Percentiles rank a stretch among this genome's conserved stretches.
These are phyloP conservation scores for Spinacia oleracea DNA, from an alignment of 179 eudicot species.

Conservation along the genomic window DNA sequence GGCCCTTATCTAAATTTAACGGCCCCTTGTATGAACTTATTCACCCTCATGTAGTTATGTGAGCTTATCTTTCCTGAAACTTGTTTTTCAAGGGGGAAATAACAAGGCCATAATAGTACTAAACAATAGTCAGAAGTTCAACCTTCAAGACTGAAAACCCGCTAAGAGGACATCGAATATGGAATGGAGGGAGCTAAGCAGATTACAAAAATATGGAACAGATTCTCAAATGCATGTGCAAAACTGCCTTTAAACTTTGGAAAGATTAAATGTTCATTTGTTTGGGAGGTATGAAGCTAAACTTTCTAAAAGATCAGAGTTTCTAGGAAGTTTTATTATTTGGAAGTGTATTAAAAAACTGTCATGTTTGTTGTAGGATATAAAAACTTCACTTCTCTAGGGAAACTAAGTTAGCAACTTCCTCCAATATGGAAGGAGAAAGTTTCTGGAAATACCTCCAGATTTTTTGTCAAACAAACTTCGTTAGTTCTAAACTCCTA, in stretches of 20 bases:
- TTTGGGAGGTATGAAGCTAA: not conserved
- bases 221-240: not conserved
- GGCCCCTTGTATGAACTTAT: not conserved
- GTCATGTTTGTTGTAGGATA: not conserved
- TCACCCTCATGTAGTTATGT: not conserved
- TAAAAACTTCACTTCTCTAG: not conserved
- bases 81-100: not conserved
- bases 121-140: not conserved
- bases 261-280: not conserved
- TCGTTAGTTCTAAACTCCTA: too few relatives aligned
- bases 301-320: not conserved
- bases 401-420: not conserved
- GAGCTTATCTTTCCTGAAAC: not conserved
- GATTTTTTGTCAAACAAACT: not conserved
- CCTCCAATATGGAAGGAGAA: not conserved
- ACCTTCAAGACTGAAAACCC: not conserved
- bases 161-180: not conserved
- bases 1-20: too few relatives aligned
- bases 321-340: not conserved
- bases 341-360: not conserved
- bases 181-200: not conserved
- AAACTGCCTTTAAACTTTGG: not conserved
- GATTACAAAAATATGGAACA: not conserved
- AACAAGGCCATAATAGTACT: not conserved
- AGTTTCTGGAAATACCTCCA: not conserved